Evolutionary conservation across 176 grass and related monocot species (phyloP).

Genomic region (Triticum urartu): DNA sequence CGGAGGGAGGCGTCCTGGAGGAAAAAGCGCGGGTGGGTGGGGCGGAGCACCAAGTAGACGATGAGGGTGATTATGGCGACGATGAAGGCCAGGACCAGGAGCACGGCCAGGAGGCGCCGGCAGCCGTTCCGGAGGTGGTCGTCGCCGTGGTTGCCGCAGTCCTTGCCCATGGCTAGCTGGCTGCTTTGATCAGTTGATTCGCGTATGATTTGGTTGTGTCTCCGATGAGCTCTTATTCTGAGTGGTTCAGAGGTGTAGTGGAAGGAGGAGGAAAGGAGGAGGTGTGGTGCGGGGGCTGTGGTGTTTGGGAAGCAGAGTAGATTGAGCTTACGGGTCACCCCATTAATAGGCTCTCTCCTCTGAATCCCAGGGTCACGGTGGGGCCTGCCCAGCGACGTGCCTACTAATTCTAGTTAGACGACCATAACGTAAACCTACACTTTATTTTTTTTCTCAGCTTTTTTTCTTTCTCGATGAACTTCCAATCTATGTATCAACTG

Average conservation of each 20-base stretch:
- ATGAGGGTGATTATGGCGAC: slow-evolving; percentile 47
- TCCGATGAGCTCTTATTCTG: background rate
- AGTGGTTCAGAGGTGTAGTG: background rate
- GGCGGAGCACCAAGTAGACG: slow-evolving; percentile 59
- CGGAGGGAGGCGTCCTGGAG: slow-evolving; percentile 63
- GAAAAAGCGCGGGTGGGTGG: slow-evolving; percentile 65
- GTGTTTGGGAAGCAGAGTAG: slow-evolving; percentile 19
- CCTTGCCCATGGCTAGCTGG: slow-evolving; percentile 38
- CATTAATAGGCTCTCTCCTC: background rate
- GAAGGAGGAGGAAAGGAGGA: too few relatives aligned
- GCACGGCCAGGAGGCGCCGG: slow-evolving; percentile 11
- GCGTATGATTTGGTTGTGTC: too few relatives aligned
- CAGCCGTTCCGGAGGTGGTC: slow-evolving; percentile 33
- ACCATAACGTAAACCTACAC: background rate
- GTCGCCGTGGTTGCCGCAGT: slow-evolving; percentile 63
- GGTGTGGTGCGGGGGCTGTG: background rate
- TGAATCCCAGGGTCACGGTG: background rate
- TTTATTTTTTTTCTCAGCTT: too few relatives aligned
- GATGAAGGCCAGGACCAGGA: slow-evolving; percentile 19
- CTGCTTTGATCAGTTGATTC: background rate
- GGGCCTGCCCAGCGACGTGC: background rate
- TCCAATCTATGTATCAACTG: too few relatives aligned
- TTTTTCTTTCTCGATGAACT: too few relatives aligned
- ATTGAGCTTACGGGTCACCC: background rate
- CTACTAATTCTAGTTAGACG: background rate